These are phyloP conservation scores for Suhomyces canberraensis DNA, from an alignment of 805 yeast genomes.

Conservation along the genomic window DNA sequence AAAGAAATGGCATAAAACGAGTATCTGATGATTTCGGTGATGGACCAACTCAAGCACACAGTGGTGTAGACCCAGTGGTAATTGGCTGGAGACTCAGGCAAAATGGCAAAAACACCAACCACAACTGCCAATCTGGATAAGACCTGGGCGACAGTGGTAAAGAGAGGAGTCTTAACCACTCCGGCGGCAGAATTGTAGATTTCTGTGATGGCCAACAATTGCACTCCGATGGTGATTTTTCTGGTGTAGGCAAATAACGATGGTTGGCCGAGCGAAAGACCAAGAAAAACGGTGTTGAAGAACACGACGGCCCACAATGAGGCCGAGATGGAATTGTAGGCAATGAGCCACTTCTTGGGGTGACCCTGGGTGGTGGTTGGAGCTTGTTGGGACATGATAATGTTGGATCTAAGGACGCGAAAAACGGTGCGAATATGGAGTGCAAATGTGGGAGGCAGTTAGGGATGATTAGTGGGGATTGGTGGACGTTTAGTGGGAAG, in stretches of 20 bases:
- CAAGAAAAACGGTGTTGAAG: conserved; percentile 37
- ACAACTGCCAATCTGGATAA: conserved; percentile 79
- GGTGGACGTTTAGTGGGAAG: too few relatives aligned
- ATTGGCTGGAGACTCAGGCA: conserved; percentile 71
- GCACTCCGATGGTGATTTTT: conserved; percentile 60
- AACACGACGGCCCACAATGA: conserved; percentile 41
- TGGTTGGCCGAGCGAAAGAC: conserved; percentile 56
- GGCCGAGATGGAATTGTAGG: conserved; percentile 41
- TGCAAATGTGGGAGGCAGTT: too few relatives aligned
- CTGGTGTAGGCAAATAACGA: conserved; percentile 58
- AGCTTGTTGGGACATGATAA: conserved; percentile 3
- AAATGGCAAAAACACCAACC: conserved; percentile 71
- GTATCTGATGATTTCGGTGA: conserved; percentile 90
- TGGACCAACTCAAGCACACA: conserved; percentile 81
- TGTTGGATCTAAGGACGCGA: not conserved
- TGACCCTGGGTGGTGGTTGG: conserved; percentile 9
- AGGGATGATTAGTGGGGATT: too few relatives aligned
- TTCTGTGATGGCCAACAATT: conserved; percentile 77
- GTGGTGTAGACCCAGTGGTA: conserved; percentile 59
- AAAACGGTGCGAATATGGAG: too few relatives aligned
- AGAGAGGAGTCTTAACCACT: conserved; percentile 76
- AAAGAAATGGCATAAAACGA: conserved; percentile 77
- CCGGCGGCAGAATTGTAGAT: conserved; percentile 76
- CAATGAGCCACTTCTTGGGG: conserved; percentile 37
- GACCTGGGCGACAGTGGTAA: conserved; percentile 86